Evolutionary conservation across 1,284 basidiomycete species (phyloP), one percentile per base, ranked within the genome.

Genomic region (Laetiporus sulphureus): DNA sequence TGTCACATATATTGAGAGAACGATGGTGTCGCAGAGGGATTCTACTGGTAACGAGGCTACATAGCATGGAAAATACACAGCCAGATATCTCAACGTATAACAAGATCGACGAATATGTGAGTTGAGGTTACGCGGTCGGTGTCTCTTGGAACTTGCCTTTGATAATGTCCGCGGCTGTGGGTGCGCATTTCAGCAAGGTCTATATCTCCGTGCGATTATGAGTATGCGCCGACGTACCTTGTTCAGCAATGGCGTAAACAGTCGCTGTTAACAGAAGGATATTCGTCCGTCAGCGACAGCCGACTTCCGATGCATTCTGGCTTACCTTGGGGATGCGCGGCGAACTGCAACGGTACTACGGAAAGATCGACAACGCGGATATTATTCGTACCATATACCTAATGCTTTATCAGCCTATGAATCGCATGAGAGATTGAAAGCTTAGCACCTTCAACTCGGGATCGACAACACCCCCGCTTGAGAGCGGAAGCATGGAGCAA

Each of bases 311-410:
- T 13, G 0, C 6, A n/a, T 21, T 19, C 8, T 3, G 10, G 16
- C 46, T 43, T 13, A 60, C 61, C 43, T 40, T 59, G 58, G 37
- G 64, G 54, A 31, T 60, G 60, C 3, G 53, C 52, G 10, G 48
- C 51, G 12, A 62, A 42, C 27, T 58, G 60, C 32, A 63, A 44
- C 4, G 60, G 60, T 1, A 56, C 38, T 21, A 66, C 50, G 2
- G 58, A 60, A 10, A 62, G 34, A 50, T 66, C 64, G 27, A 59
- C 61, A n/a, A 67, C 61, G 5, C 66, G 56, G 8, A 68, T 34
- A 41, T 67, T 67, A 31, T 50, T 47, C 13, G 65, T 65, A 5
- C 65, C 65, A 40, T 67, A 64, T 6, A 56, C 61, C 65, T 32
- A 19, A 69, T 68, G 34, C 70, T 54, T 69, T 73, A 72, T 15